phyloP scores from a whole-genome alignment of 2,329 filamentous ascomycete species.

The Curvularia spicifera region DNA sequence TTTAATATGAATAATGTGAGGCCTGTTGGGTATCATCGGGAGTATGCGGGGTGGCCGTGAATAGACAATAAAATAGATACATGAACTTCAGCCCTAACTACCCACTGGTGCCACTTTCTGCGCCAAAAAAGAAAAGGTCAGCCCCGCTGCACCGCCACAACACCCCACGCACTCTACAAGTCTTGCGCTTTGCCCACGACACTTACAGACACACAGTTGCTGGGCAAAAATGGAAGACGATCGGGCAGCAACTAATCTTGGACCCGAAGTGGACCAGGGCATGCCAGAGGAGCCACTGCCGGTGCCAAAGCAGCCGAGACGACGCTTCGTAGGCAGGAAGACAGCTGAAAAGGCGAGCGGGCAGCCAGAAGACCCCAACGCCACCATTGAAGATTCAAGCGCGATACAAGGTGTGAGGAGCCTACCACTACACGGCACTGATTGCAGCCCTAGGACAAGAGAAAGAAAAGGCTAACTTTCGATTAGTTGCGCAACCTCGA shows the following conservation, averaged over 20 bases:
- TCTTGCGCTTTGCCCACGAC: slow-evolving; percentile 18
- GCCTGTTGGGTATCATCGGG: not conserved
- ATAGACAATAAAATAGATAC: not conserved
- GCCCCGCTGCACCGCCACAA: slow-evolving; percentile 14
- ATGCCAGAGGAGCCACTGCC: slow-evolving; percentile 59
- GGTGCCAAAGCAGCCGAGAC: slow-evolving; percentile 75
- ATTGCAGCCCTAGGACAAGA: not conserved
- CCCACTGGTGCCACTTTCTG: not conserved
- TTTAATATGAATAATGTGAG: not conserved
- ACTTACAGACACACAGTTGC: slow-evolving; percentile 11
- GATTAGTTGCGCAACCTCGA: slow-evolving; percentile 71
- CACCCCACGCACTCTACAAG: slow-evolving; percentile 23
- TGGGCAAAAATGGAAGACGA: slow-evolving; percentile 73
- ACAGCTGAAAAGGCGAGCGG: slow-evolving; percentile 67
- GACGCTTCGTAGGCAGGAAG: slow-evolving; percentile 86
- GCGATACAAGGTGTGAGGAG: slow-evolving; percentile 69
- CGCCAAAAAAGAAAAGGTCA: slow-evolving; percentile 15
- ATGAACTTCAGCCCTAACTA: slow-evolving; percentile 20
- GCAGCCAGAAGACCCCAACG: slow-evolving; percentile 47
- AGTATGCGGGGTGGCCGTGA: not conserved
- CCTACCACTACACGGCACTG: not conserved
- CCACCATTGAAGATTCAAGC: slow-evolving; percentile 65
- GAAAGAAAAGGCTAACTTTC: slow-evolving; percentile 14
- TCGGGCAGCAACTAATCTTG: slow-evolving; percentile 71
- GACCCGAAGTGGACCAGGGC: slow-evolving; percentile 71